A percentile compares a stretch with the other conserved stretches of the same genome.
Evolutionary conservation across 495 filamentous ascomycete species (phyloP).

Genomic region (Tuber indicum): DNA sequence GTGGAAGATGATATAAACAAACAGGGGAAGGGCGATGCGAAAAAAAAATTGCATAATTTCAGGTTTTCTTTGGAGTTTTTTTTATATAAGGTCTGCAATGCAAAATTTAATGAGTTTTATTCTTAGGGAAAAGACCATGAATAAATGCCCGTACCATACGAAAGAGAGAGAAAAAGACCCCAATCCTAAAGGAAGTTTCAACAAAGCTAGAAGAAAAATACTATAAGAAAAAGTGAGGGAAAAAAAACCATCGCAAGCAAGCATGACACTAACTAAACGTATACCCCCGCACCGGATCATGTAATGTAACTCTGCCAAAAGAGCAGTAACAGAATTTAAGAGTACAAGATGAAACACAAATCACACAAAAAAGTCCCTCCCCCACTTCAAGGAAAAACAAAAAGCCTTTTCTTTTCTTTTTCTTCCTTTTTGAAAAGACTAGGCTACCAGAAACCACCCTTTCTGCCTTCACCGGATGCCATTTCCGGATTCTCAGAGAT

Average conservation of each 20-base stretch:
- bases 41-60: background rate
- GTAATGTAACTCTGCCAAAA: background rate
- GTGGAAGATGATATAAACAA: background rate
- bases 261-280: background rate
- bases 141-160: background rate
- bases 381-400: background rate
- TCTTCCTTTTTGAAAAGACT: background rate
- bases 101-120: background rate
- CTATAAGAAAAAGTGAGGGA: background rate
- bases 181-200: background rate
- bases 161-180: background rate
- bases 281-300: background rate
- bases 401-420: background rate
- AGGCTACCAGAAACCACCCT: slow-evolving; percentile 41
- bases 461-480: slow-evolving; percentile 34
- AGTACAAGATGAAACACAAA: background rate
- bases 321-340: background rate
- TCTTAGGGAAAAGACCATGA: background rate
- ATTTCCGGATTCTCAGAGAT: slow-evolving; percentile 40
- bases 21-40: background rate
- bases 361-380: background rate
- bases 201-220: background rate
- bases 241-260: background rate
- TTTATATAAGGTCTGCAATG: background rate
- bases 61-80: background rate